Base-by-base conservation (phyloP, 2,329 filamentous ascomycete species). In the Ascochyta koolunga region DNA sequence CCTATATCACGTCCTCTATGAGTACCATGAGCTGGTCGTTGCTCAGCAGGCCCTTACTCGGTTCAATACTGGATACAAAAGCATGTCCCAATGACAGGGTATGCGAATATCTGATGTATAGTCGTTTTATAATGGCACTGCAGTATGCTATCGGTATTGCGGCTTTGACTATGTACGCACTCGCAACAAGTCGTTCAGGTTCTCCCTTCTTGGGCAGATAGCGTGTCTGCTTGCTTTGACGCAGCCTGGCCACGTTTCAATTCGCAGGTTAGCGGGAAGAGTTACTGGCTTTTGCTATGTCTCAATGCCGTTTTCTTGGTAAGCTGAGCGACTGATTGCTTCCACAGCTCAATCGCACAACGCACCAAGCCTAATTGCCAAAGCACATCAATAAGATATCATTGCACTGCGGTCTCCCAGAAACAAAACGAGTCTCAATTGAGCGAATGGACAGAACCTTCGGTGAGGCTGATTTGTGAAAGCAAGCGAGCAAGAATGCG, bases 381-480 rank as follows among this genome's bases (percentile, higher is more conserved):
- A 48, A 8, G 6, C 2, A 27, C 44, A 42, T 21, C 13, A 16
- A 18, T 9, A 39, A 39, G 42, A 3, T 56, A 22, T 47, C 45
- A 15, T 59, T 66, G 8, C 56, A 59, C 32, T 69, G 69, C 43
- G 55, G 41, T n/a, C 48, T 69, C 7, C 66, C 64, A 2, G 64
- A 68, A 36, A 69, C 65, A 1, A 67, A 65, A 36, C 63, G 65
- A 11, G 60, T 58, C 1, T 66, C 62, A 1, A 41, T 69, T 18
- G 65, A 68, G 41, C 58, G 67, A 33, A 69, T 68, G 65, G 65
- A 68, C 40, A 55, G 52, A 11, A 61, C 69, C 2, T 70, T 69
- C 37, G 51, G 54, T 16, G 47, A 48, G 24, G 42, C 48, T 4
- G 47, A 56, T 48, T 37, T 2, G 53, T 56, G 5, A 42, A 51